Conservation (phyloP, 2,329 filamentous ascomycete species). For the Blastomyces percursus region DNA sequence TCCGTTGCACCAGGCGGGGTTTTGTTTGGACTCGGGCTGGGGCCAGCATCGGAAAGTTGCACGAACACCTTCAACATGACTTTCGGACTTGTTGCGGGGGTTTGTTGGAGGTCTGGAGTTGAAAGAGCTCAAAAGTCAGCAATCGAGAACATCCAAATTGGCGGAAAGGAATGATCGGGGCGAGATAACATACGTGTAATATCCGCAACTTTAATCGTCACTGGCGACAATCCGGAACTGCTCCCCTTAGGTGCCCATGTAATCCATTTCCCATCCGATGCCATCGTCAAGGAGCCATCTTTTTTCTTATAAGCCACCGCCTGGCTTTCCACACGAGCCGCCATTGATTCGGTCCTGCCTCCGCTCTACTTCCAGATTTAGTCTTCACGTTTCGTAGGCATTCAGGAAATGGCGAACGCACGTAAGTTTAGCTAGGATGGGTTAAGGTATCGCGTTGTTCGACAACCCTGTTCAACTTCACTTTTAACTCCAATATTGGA, state of each 20-base stretch:
- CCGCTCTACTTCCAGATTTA: not conserved
- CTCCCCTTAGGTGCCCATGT: slow-evolving; percentile 66
- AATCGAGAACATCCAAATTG: not conserved
- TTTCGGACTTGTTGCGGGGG: slow-evolving; percentile 74
- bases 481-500: not conserved
- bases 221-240: slow-evolving; percentile 46
- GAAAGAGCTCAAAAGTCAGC: not conserved
- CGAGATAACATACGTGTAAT: slow-evolving; percentile 60
- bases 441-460: not conserved
- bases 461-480: not conserved
- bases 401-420: too few species aligned
- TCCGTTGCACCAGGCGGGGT: slow-evolving; percentile 37
- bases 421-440: not conserved
- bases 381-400: not conserved
- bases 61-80: slow-evolving; percentile 90
- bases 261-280: slow-evolving; percentile 60
- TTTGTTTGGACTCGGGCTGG: slow-evolving; percentile 9
- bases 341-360: not conserved
- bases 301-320: slow-evolving; percentile 82
- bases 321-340: slow-evolving; percentile 9
- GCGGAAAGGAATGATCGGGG: not conserved
- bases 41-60: slow-evolving; percentile 46
- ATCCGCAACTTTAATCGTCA: slow-evolving; percentile 60
- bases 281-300: slow-evolving; percentile 70
- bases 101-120: slow-evolving; percentile 75